phyloP scores from a whole-genome alignment of 345 rosid genomes.

The Acer saccharum region DNA sequence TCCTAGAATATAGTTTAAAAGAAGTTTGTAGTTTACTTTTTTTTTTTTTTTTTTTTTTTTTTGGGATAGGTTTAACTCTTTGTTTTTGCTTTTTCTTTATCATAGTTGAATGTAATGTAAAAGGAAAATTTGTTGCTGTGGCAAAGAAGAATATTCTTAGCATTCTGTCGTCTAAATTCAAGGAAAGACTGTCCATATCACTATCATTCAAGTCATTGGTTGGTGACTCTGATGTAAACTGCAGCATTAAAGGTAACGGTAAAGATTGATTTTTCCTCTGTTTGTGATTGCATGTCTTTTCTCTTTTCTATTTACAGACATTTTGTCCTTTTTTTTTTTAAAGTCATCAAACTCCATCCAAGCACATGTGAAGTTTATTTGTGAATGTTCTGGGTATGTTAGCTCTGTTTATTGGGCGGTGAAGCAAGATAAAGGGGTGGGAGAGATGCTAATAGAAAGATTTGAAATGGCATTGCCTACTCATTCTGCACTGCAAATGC shows the following conservation, averaged over 20 bases:
- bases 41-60: background rate
- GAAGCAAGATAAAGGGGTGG: background rate
- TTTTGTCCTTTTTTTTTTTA: background rate
- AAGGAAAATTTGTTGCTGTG: conserved; percentile 71
- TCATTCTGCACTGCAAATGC: background rate
- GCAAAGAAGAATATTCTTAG: conserved; percentile 54
- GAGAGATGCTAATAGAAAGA: background rate
- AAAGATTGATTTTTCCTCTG: conserved; percentile 10
- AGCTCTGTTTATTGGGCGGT: background rate
- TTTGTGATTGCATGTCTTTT: background rate
- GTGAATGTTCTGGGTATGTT: background rate
- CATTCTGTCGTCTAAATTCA: conserved; percentile 69
- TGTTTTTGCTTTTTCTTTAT: conserved; percentile 16
- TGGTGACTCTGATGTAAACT: conserved; percentile 43
- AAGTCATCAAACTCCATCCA: background rate
- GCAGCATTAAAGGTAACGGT: conserved; percentile 61
- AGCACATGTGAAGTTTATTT: background rate
- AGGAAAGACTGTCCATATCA: conserved; percentile 52
- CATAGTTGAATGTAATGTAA: conserved; percentile 73
- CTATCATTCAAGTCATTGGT: conserved; percentile 62
- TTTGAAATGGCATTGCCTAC: background rate
- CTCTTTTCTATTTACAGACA: background rate
- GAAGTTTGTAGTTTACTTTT: background rate
- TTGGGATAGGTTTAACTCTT: background rate
- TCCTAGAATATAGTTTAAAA: background rate